Conservation (phyloP, 768 basidiomycete genomes). For the Aureoboletus auriporus region DNA sequence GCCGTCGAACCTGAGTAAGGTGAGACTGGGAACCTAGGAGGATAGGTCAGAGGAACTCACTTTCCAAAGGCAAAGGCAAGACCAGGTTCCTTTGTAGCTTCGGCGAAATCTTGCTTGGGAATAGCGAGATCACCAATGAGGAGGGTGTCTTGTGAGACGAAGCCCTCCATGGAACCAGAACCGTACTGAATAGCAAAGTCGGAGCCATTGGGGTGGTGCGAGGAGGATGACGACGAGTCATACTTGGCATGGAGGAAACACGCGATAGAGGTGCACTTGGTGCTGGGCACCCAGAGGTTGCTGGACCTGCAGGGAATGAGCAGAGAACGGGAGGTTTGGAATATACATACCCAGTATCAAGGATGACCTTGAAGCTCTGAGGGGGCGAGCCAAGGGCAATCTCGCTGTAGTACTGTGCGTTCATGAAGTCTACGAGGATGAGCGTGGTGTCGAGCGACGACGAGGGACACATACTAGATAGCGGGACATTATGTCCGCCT, state of each 20-base stretch:
- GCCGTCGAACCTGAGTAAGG: conserved; percentile 75
- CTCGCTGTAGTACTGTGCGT: conserved; percentile 94
- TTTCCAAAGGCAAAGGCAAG: conserved; percentile 96
- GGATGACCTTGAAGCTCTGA: conserved; percentile 89
- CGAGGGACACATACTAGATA: conserved; percentile 63
- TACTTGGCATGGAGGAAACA: conserved; percentile 96
- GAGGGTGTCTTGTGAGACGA: conserved; percentile 80
- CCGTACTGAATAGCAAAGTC: conserved; percentile 92
- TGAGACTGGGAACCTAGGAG: not conserved
- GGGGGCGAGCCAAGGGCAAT: conserved; percentile 81
- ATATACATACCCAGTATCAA: conserved; percentile 79
- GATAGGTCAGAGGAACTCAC: conserved; percentile 40
- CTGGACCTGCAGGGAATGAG: conserved; percentile 52
- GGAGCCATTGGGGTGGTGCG: conserved; percentile 88
- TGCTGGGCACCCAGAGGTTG: conserved; percentile 93
- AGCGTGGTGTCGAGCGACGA: not conserved
- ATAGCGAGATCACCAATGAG: conserved; percentile 80
- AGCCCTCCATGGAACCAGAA: conserved; percentile 95
- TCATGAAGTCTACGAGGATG: conserved; percentile 77
- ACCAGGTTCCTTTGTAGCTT: conserved; percentile 94
- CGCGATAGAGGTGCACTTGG: conserved; percentile 78
- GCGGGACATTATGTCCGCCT: conserved; percentile 83
- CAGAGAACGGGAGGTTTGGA: conserved; percentile 1
- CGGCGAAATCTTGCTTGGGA: conserved; percentile 81
- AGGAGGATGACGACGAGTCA: conserved; percentile 70